Percentiles rank a stretch among this genome's conserved stretches.
Conservation (phyloP, 257 asterid species). For the Nicotiana benthamiana region DNA sequence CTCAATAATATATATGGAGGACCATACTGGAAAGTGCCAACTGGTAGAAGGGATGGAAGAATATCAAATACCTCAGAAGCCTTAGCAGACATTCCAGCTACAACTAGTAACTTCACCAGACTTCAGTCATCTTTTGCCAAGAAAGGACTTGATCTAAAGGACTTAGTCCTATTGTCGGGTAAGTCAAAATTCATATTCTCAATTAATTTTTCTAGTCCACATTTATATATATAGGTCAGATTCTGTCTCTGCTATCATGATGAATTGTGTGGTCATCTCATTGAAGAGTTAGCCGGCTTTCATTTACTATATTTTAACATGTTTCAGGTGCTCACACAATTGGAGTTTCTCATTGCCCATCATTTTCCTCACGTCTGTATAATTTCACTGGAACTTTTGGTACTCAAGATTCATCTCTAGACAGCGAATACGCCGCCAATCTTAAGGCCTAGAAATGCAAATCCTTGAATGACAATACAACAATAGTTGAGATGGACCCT, state of each 20-base stretch:
- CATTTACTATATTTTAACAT: too few relatives aligned
- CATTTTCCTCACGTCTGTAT: conserved; percentile 36
- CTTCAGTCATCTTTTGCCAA: conserved; percentile 32
- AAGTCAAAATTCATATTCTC: not conserved
- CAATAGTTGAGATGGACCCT: conserved; percentile 38
- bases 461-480: not conserved
- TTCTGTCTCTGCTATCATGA: too few relatives aligned
- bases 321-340: conserved; percentile 47
- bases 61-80: conserved; percentile 26
- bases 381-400: conserved; percentile 48
- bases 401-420: conserved; percentile 32
- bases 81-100: conserved; percentile 46
- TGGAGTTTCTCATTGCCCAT: conserved; percentile 47
- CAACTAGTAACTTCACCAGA: conserved; percentile 35
- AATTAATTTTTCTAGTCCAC: too few relatives aligned
- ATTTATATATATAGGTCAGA: too few relatives aligned
- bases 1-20: too few relatives aligned
- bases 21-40: conserved; percentile 29
- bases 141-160: conserved; percentile 39
- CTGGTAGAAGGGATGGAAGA: conserved; percentile 30
- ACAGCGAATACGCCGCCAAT: conserved; percentile 20
- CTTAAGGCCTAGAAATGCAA: not conserved
- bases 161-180: conserved; percentile 39
- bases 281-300: too few relatives aligned
- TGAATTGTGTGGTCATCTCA: too few relatives aligned